These are phyloP conservation scores for Paraphoma sp. DNA, from an alignment of 2,329 filamentous ascomycete species.

Conservation along the genomic window DNA sequence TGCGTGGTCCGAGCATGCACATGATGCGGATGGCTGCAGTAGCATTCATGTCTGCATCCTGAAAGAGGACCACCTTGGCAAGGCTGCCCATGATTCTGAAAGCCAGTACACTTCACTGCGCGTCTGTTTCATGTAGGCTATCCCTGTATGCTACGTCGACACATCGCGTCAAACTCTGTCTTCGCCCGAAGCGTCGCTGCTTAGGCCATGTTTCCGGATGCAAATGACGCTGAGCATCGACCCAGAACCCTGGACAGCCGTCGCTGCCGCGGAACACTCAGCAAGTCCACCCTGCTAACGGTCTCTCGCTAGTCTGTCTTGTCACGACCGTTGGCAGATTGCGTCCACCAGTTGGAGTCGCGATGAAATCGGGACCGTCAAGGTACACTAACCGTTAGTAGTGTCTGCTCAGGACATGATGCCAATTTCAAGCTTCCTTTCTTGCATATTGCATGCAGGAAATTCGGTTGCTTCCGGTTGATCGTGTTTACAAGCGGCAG, in stretches of 20 bases:
- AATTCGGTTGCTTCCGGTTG: slow-evolving; percentile 43
- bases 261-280: not conserved
- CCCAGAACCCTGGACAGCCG: not conserved
- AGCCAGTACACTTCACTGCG: not conserved
- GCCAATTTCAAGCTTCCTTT: slow-evolving; percentile 15
- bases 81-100: slow-evolving; percentile 14
- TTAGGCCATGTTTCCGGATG: slow-evolving; percentile 1
- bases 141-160: not conserved
- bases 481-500: slow-evolving; percentile 28
- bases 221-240: not conserved
- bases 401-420: slow-evolving; percentile 16
- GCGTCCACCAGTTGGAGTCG: slow-evolving; percentile 1
- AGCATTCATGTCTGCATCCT: slow-evolving; percentile 24
- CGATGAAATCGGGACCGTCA: slow-evolving; percentile 22
- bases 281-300: not conserved
- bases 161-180: slow-evolving; percentile 2
- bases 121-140: slow-evolving; percentile 4
- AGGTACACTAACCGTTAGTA: slow-evolving; percentile 20
- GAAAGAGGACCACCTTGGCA: slow-evolving; percentile 22
- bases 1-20: slow-evolving; percentile 19
- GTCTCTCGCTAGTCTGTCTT: not conserved
- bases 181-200: slow-evolving; percentile 4
- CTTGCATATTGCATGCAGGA: slow-evolving; percentile 36
- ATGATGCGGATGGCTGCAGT: slow-evolving; percentile 33
- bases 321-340: slow-evolving; percentile 2